Percentiles rank a stretch among this genome's conserved stretches.
Evolutionary conservation across 1,284 basidiomycete species (phyloP).

Genomic region (Coniophora puteana): DNA sequence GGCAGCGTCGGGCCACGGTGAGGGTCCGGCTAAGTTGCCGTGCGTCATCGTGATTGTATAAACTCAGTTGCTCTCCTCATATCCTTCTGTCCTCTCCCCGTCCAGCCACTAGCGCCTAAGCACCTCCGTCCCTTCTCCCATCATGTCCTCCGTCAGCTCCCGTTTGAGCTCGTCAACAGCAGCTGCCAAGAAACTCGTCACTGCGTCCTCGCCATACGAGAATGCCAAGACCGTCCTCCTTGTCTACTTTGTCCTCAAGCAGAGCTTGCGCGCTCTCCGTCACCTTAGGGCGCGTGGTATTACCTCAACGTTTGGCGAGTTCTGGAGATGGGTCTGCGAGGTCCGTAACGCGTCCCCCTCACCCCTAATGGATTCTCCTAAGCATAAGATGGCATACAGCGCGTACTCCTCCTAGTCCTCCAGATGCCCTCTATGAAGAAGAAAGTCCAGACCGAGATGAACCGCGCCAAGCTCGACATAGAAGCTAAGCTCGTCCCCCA

Average conservation of each 20-base stretch:
- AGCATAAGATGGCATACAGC: conserved; percentile 33
- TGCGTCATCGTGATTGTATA: no score
- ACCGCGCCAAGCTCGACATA: conserved; percentile 61
- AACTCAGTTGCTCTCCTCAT: no score
- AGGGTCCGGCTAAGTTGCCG: no score
- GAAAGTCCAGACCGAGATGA: conserved; percentile 72
- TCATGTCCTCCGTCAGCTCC: no score
- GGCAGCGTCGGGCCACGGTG: no score
- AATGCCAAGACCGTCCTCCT: conserved; percentile 59
- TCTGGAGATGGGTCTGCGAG: conserved; percentile 55
- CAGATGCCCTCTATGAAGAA: conserved; percentile 64
- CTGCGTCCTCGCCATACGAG: conserved; percentile 33
- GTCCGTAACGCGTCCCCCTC: conserved; percentile 31
- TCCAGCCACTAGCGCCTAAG: no score
- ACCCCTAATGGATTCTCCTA: background rate
- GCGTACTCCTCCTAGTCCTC: conserved; percentile 58
- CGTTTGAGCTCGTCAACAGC: no score
- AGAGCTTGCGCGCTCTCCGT: conserved; percentile 50
- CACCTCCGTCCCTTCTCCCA: no score
- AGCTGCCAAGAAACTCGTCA: no score
- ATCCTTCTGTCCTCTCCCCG: no score
- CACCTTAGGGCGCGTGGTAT: conserved; percentile 79
- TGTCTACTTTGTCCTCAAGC: conserved; percentile 55
- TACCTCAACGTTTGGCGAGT: conserved; percentile 42
- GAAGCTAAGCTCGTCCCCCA: conserved; percentile 66